Percentiles rank a stretch among this genome's conserved stretches.
Evolutionary conservation across 805 yeast species (phyloP).

Genomic region (Schwanniomyces vanrijiae): DNA sequence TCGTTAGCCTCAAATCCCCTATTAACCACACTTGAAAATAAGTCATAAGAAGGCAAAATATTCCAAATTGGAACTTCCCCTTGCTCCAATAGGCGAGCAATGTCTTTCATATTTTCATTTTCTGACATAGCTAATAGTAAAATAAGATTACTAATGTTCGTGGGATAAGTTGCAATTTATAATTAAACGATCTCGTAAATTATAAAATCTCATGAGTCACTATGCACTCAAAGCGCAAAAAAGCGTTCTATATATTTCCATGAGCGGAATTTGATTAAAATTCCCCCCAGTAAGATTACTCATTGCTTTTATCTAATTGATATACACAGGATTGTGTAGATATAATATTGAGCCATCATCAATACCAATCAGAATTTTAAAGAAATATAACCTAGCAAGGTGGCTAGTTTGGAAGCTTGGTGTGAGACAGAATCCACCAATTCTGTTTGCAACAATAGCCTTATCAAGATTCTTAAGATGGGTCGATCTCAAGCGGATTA

Average conservation of each 20-base stretch:
- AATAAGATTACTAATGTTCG: background rate
- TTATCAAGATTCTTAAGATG: constrained; percentile 4
- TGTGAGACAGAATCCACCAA: constrained; percentile 7
- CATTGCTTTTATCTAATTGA: background rate
- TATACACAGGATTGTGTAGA: background rate
- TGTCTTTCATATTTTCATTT: background rate
- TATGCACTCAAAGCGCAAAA: background rate
- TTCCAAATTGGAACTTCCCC: constrained; percentile 33
- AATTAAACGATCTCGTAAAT: background rate
- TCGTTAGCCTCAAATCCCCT: constrained; percentile 11
- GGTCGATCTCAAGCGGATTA: constrained; percentile 5
- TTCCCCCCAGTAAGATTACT: too few relatives aligned
- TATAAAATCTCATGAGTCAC: background rate
- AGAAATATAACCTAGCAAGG: constrained; percentile 5
- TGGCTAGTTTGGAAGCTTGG: constrained; percentile 10
- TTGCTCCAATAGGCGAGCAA: background rate
- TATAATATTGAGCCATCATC: background rate
- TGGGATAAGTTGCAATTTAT: background rate
- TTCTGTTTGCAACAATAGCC: constrained; percentile 4
- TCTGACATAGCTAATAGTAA: background rate
- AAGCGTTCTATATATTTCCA: background rate
- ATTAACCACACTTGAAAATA: constrained; percentile 24
- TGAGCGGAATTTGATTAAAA: background rate
- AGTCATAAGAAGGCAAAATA: constrained; percentile 40
- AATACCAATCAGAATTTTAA: background rate